phyloP scores from a whole-genome alignment of 352 stramenopile genomes.

The Blastocystis sp. region DNA sequence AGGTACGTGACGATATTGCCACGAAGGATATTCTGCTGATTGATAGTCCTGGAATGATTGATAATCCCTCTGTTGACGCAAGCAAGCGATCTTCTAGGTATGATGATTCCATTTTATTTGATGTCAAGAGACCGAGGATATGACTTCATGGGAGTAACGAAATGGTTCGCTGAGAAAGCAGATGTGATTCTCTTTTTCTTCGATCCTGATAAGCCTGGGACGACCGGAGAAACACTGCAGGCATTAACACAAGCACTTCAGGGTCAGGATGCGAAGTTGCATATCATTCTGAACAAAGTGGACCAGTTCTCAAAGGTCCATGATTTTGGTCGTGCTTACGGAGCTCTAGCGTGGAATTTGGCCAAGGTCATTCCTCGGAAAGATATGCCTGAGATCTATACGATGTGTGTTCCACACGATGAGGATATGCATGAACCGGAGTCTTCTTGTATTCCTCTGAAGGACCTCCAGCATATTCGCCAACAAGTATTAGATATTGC shows the following conservation, averaged over 20 bases:
- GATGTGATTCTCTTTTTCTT: conserved; percentile 99
- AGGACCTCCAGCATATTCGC: conserved; percentile 89
- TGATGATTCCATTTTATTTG: neutral
- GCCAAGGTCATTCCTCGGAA: conserved; percentile 93
- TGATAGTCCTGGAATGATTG: conserved; percentile 98
- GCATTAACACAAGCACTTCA: conserved; percentile 92
- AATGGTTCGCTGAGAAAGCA: conserved; percentile 95
- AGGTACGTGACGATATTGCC: conserved; percentile 86
- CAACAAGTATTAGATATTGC: conserved; percentile 95
- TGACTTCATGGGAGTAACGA: conserved; percentile 73
- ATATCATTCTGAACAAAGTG: conserved; percentile 99
- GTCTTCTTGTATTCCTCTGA: conserved; percentile 73
- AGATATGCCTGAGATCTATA: conserved; percentile 98
- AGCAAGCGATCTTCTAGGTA: conserved; percentile 24
- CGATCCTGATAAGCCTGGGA: conserved; percentile 98
- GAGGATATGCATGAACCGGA: conserved; percentile 74
- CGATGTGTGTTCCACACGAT: conserved; percentile 94
- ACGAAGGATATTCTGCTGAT: conserved; percentile 94
- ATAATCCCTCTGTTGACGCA: conserved; percentile 77
- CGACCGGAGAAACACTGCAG: conserved; percentile 96
- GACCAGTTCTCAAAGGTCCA: conserved; percentile 97
- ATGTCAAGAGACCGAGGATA: conserved; percentile 69
- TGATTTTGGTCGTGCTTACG: conserved; percentile 98
- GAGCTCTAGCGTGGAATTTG: conserved; percentile 97
- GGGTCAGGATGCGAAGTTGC: conserved; percentile 98